These are phyloP conservation scores for Hymenoscyphus salicellus DNA, from an alignment of 2,329 filamentous ascomycete species.

Conservation along the genomic window DNA sequence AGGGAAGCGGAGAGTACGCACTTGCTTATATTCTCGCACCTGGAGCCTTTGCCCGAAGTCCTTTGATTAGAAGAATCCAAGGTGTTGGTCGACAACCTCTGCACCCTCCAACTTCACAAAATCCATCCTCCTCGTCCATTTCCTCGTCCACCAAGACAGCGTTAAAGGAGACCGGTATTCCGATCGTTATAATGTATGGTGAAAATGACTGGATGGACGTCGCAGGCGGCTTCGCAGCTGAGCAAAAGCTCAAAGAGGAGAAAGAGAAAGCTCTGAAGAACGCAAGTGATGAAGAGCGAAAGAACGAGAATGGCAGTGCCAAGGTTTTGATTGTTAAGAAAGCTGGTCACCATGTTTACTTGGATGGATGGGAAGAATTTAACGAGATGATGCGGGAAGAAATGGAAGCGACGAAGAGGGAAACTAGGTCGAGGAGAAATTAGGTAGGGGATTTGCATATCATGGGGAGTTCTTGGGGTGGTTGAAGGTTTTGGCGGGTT, in stretches of 20 bases:
- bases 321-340: slow-evolving; percentile 76
- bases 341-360: slow-evolving; percentile 69
- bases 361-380: slow-evolving; percentile 69
- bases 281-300: slow-evolving; percentile 65
- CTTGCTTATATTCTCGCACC: slow-evolving; percentile 90
- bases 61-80: slow-evolving; percentile 82
- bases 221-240: slow-evolving; percentile 74
- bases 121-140: slow-evolving; percentile 11
- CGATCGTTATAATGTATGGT: slow-evolving; percentile 91
- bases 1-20: slow-evolving; percentile 90
- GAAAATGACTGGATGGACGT: slow-evolving; percentile 99
- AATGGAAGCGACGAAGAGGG: slow-evolving; percentile 54
- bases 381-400: slow-evolving; percentile 63
- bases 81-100: slow-evolving; percentile 72
- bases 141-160: background rate
- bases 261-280: slow-evolving; percentile 56
- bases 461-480: background rate
- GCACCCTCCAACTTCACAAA: slow-evolving; percentile 19
- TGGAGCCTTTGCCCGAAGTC: slow-evolving; percentile 84
- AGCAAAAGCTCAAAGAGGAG: slow-evolving; percentile 73
- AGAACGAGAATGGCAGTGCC: slow-evolving; percentile 71
- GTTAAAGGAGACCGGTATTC: slow-evolving; percentile 59
- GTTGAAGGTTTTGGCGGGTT: background rate
- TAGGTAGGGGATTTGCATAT: background rate
- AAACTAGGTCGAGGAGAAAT: slow-evolving; percentile 17